These are phyloP conservation scores for Coemansia sp. DNA, from an alignment of 192 early-diverging fungal species.

Conservation along the genomic window DNA sequence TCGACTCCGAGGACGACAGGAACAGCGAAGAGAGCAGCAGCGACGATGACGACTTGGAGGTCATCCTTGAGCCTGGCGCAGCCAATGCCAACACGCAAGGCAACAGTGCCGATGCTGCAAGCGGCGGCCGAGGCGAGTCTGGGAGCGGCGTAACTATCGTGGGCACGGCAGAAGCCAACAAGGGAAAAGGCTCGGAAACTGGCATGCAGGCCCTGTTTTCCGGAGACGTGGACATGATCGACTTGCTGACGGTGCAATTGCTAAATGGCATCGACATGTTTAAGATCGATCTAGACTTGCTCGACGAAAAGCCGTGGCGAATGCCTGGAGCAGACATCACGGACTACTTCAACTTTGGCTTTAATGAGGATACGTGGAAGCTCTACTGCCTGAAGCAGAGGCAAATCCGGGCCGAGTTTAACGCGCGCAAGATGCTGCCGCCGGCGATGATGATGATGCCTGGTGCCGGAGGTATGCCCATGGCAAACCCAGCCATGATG, in stretches of 20 bases:
- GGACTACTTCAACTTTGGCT: constrained; percentile 99
- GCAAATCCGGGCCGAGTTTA: constrained; percentile 74
- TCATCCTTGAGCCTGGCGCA: constrained; percentile 48
- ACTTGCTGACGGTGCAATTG: constrained; percentile 52
- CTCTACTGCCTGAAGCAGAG: constrained; percentile 95
- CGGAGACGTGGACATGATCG: constrained; percentile 35
- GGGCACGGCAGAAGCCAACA: not conserved
- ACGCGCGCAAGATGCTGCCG: constrained; percentile 62
- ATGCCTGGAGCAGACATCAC: constrained; percentile 92
- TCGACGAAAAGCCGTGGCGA: constrained; percentile 98
- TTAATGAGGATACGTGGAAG: constrained; percentile 96
- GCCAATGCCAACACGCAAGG: constrained; percentile 10
- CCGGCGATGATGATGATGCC: constrained; percentile 53
- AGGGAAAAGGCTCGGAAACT: constrained; percentile 9
- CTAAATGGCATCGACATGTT: constrained; percentile 78
- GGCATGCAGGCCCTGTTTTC: constrained; percentile 32
- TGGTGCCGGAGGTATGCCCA: constrained; percentile 23
- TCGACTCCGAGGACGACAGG: not conserved
- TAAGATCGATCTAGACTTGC: constrained; percentile 88
- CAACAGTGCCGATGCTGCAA: not conserved
- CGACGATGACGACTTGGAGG: constrained; percentile 33
- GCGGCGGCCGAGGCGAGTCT: not conserved
- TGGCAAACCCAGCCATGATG: constrained; percentile 44
- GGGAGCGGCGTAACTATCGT: not conserved
- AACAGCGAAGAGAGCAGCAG: constrained; percentile 3